Percentiles rank a stretch among this genome's conserved stretches.
Conservation (phyloP, 2,329 filamentous ascomycete species). For the Gliomastix tumulicola region DNA sequence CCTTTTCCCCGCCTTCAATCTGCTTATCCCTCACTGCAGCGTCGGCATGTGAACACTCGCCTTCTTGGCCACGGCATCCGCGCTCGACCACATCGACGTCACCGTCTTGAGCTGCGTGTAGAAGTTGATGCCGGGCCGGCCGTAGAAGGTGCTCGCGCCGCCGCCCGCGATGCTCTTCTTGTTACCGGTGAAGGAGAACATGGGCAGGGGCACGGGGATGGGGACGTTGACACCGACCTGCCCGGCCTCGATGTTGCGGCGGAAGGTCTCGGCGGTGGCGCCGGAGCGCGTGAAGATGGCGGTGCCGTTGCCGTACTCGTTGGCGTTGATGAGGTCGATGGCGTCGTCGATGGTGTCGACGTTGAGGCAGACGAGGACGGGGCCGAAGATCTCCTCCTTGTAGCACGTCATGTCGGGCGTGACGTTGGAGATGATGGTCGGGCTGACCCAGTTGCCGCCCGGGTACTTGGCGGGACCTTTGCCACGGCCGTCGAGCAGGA, state of each 20-base stretch:
- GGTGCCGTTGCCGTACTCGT: slow-evolving; percentile 81
- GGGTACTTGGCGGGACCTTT: slow-evolving; percentile 72
- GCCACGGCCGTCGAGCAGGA: slow-evolving; percentile 74
- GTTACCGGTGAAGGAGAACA: slow-evolving; percentile 69
- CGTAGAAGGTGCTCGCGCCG: slow-evolving; percentile 91
- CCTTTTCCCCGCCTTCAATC: background rate
- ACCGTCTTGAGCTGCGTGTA: slow-evolving; percentile 99
- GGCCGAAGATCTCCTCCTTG: slow-evolving; percentile 78
- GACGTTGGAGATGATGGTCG: slow-evolving; percentile 77
- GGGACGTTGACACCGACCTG: slow-evolving; percentile 84
- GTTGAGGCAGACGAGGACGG: slow-evolving; percentile 75
- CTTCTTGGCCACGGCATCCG: slow-evolving; percentile 80
- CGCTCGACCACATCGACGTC: slow-evolving; percentile 79
- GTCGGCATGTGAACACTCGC: slow-evolving; percentile 84
- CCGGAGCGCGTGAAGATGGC: slow-evolving; percentile 80
- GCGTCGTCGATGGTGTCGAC: slow-evolving; percentile 73
- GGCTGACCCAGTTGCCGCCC: slow-evolving; percentile 78
- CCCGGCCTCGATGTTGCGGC: slow-evolving; percentile 74
- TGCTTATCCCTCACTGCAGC: slow-evolving; percentile 17
- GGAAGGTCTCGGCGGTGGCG: slow-evolving; percentile 70
- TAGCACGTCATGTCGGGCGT: slow-evolving; percentile 79
- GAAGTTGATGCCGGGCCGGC: slow-evolving; percentile 84
- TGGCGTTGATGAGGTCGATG: slow-evolving; percentile 74
- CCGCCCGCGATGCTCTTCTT: slow-evolving; percentile 91
- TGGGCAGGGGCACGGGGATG: slow-evolving; percentile 64